phyloP scores from a whole-genome alignment of 1,284 basidiomycete species.

The Cutaneotrichosporon sp. region DNA sequence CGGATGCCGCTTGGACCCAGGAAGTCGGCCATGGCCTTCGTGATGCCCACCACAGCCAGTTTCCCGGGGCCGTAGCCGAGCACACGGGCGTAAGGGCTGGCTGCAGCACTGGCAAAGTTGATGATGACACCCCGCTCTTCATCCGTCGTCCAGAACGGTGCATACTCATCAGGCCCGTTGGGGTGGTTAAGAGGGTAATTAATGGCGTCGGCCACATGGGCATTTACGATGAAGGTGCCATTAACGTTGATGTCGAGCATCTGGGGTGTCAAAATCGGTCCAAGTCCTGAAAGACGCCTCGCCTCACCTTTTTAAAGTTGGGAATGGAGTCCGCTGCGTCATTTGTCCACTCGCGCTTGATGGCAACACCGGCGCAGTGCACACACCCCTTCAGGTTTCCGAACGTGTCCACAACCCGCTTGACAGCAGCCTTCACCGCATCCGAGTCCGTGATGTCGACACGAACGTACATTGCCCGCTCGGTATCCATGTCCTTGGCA shows the following conservation, averaged over 20 bases:
- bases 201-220: slow-evolving; percentile 42
- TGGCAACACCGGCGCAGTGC: slow-evolving; percentile 41
- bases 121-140: slow-evolving; percentile 44
- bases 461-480: slow-evolving; percentile 25
- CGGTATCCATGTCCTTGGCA: slow-evolving; percentile 15
- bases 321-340: slow-evolving; percentile 35
- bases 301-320: slow-evolving; percentile 40
- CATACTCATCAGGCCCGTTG: slow-evolving; percentile 21
- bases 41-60: slow-evolving; percentile 40
- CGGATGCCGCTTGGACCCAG: slow-evolving; percentile 43
- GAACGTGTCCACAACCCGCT: slow-evolving; percentile 18
- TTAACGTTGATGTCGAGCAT: slow-evolving; percentile 42
- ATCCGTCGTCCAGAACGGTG: slow-evolving; percentile 33
- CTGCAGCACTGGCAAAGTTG: slow-evolving; percentile 44
- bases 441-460: slow-evolving; percentile 35
- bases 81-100: slow-evolving; percentile 36
- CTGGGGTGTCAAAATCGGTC: too few species aligned
- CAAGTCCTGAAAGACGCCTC: too few species aligned
- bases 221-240: slow-evolving; percentile 42
- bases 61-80: slow-evolving; percentile 42
- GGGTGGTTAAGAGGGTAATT: slow-evolving; percentile 36
- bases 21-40: slow-evolving; percentile 37
- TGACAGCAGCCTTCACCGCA: slow-evolving; percentile 29
- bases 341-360: slow-evolving; percentile 39
- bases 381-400: slow-evolving; percentile 37